Evolutionary conservation across 2,329 filamentous ascomycete genomes (phyloP), one percentile per base, ranked within the genome.

Genomic region (Bipolaris oryzae): DNA sequence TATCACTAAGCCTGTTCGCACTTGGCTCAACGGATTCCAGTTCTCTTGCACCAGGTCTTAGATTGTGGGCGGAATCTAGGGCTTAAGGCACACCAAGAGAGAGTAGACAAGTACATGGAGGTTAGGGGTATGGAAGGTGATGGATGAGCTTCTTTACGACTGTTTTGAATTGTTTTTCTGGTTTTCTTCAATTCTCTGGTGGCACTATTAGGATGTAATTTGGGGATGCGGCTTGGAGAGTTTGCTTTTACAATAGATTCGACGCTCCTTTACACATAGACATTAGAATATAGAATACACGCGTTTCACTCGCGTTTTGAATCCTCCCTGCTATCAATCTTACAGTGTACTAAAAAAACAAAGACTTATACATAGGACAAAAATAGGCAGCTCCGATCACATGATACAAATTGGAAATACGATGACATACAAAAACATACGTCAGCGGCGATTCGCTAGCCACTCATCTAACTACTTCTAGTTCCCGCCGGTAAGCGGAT

Each of bases 11-110:
- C 44, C 60, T 11, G 34, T 63, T 42, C 55, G 46, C 6, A 55
- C 46, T 7, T 63, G 54, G 50, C 56, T 63, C 33, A 49, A 48
- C n/a, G 57, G 60, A 7, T 63, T 60, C 52, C 57, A 52, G 16
- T 60, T 63, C 37, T 55, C 58, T 23, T 63, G 60, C 39, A 18
- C 34, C 4, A 53, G 53, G 38, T 42, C 55, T 38, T 58, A 58
- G 21, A 23, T 20, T 16, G 5, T 34, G 20, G 5, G 38, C 9
- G 9, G 23, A 18, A 9, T 9, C 15, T 25, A n/a, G 13, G 23
- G 15, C 7, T 10, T 44, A 7, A 18, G 11, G 16, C 18, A 16
- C 21, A 31, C 7, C n/a, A 5, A 15, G 20, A 7, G n/a, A 3
- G 20, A 42, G n/a, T 31, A 21, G 38, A 15, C 10, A 20, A 15